Conservation (phyloP, 2,329 filamentous ascomycete species). For the Coleophoma eucalyptorum region DNA sequence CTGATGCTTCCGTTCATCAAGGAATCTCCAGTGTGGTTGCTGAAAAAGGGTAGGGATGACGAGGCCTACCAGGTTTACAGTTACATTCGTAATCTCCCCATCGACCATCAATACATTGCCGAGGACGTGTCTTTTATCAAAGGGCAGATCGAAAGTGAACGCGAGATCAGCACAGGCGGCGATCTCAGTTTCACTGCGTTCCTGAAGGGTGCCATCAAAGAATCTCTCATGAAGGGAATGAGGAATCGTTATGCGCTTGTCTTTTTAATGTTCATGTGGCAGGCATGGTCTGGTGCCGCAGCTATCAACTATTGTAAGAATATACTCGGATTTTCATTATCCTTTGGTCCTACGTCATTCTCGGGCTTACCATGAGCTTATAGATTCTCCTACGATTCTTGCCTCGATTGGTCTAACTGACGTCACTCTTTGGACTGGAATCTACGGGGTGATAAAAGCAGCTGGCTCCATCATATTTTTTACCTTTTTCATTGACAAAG, state of each 20-base stretch:
- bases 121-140: conserved; percentile 43
- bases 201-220: no score
- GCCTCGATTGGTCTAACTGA: conserved; percentile 41
- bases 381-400: conserved; percentile 37
- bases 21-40: neutral
- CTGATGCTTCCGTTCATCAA: neutral
- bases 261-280: conserved; percentile 28
- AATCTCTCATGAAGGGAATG: conserved; percentile 47
- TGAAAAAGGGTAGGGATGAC: neutral
- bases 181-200: neutral
- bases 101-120: conserved; percentile 36
- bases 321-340: no score
- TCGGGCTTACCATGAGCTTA: no score
- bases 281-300: conserved; percentile 14
- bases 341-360: no score
- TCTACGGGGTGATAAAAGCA: conserved; percentile 44
- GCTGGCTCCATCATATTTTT: conserved; percentile 38
- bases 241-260: conserved; percentile 64
- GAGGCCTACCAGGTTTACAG: conserved; percentile 34
- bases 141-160: conserved; percentile 34
- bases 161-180: conserved; percentile 25
- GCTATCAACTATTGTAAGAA: conserved; percentile 9
- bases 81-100: conserved; percentile 37
- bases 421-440: conserved; percentile 42
- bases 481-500: conserved; percentile 34